These are phyloP conservation scores for Ceratocystis ficicola DNA, from an alignment of 2,329 filamentous ascomycete genomes.

Conservation along the genomic window DNA sequence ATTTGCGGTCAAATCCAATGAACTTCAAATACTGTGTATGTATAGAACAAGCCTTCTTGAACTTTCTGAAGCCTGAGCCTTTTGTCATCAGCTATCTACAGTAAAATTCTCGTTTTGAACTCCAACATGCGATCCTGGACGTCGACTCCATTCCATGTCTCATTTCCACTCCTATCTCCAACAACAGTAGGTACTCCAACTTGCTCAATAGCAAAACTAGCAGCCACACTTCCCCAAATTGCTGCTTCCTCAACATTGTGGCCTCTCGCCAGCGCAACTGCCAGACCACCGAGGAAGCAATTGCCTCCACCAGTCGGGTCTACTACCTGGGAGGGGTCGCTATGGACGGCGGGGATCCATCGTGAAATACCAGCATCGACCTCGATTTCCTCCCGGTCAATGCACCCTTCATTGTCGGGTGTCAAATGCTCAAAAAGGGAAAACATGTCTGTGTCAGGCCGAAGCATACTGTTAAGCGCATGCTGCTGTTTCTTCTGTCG, in stretches of 20 bases:
- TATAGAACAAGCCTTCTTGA: background rate
- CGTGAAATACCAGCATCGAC: slow-evolving; percentile 52
- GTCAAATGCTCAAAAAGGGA: slow-evolving; percentile 48
- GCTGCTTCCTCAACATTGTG: slow-evolving; percentile 56
- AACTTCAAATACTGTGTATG: background rate
- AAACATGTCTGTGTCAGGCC: slow-evolving; percentile 50
- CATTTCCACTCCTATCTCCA: slow-evolving; percentile 34
- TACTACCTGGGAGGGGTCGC: slow-evolving; percentile 45
- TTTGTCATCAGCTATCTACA: background rate
- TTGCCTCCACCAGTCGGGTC: slow-evolving; percentile 94
- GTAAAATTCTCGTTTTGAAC: slow-evolving; percentile 29
- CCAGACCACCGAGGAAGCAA: slow-evolving; percentile 59
- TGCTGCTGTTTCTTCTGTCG: background rate
- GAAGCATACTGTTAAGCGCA: slow-evolving; percentile 37
- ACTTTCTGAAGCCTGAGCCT: too few relatives aligned
- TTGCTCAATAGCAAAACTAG: slow-evolving; percentile 91
- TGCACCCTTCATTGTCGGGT: slow-evolving; percentile 40
- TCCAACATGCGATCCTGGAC: slow-evolving; percentile 42
- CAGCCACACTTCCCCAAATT: slow-evolving; percentile 66
- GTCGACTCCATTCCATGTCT: slow-evolving; percentile 50
- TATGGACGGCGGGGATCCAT: slow-evolving; percentile 72
- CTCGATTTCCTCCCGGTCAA: slow-evolving; percentile 46
- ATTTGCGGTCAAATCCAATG: background rate
- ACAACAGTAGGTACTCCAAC: slow-evolving; percentile 62
- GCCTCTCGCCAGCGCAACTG: slow-evolving; percentile 47